phyloP scores from a whole-genome alignment of 2,329 filamentous ascomycete genomes.

The Ophiostoma sp. region DNA sequence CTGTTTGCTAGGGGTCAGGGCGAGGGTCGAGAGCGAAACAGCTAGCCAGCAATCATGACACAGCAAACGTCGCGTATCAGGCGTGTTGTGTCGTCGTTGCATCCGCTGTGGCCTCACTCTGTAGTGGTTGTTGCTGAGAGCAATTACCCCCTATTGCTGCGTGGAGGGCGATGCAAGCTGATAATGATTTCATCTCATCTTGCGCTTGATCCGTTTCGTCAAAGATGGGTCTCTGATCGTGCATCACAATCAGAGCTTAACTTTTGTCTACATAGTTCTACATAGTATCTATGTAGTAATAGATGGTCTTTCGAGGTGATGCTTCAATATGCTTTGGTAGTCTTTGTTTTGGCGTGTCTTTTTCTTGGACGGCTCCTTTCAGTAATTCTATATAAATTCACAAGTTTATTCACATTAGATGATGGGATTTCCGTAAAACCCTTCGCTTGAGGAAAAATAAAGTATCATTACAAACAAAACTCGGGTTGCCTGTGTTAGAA shows the following conservation, averaged over 20 bases:
- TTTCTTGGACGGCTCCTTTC: no score
- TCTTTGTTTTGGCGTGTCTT: no score
- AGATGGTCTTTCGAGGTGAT: no score
- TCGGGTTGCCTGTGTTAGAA: no score
- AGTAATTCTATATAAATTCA: no score
- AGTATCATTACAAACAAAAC: no score
- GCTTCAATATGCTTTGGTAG: no score
- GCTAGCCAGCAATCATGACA: conserved; percentile 28
- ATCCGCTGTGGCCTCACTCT: background rate
- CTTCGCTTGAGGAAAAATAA: no score
- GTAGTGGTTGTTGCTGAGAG: background rate
- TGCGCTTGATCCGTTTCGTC: background rate
- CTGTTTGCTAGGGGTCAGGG: conserved; percentile 6
- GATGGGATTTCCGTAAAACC: no score
- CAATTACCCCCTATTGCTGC: conserved; percentile 1
- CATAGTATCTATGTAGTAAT: background rate
- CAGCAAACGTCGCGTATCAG: conserved; percentile 39
- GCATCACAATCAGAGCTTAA: background rate
- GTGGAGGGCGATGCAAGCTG: background rate
- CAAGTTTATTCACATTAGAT: no score
- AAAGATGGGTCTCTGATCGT: background rate
- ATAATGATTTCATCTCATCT: background rate
- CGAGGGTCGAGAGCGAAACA: conserved; percentile 8
- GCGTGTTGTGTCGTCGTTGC: conserved; percentile 33
- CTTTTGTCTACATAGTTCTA: background rate